Evolutionary conservation across 129 eudicot species (phyloP).

Genomic region (Heracleum sosnowskyi): DNA sequence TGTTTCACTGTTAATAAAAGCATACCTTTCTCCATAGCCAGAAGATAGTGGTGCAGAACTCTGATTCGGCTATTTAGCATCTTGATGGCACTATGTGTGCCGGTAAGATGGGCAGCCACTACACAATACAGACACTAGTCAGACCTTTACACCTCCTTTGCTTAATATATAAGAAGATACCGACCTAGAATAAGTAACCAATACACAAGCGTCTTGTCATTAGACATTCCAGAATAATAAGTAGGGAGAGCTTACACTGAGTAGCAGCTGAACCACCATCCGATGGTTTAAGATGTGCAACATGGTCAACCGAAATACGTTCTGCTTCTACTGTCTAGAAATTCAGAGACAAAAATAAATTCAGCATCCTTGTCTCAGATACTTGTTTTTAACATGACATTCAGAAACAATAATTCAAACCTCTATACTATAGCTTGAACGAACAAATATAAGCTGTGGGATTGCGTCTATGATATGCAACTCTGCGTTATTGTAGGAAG

Average conservation of each 20-base stretch:
- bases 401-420: conserved; percentile 25
- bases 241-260: conserved; percentile 46
- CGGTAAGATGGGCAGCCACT: conserved; percentile 99
- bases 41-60: conserved; percentile 86
- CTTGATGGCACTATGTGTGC: conserved; percentile 96
- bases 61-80: conserved; percentile 92
- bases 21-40: conserved; percentile 84
- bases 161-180: background rate
- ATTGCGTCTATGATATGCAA: conserved; percentile 84
- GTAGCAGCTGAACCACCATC: conserved; percentile 99
- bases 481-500: conserved; percentile 30
- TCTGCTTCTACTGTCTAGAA: conserved; percentile 94
- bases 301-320: conserved; percentile 93
- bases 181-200: background rate
- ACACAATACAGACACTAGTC: conserved; percentile 7
- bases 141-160: conserved; percentile 2
- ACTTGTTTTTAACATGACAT: background rate
- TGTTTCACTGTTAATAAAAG: background rate
- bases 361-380: conserved; percentile 6
- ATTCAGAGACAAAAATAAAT: conserved; percentile 12
- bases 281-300: conserved; percentile 95
- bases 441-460: conserved; percentile 89
- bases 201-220: background rate
- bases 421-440: conserved; percentile 78
- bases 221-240: background rate